phyloP scores from a whole-genome alignment of 2,329 filamentous ascomycete species.

The Colletotrichum tamarilloi region DNA sequence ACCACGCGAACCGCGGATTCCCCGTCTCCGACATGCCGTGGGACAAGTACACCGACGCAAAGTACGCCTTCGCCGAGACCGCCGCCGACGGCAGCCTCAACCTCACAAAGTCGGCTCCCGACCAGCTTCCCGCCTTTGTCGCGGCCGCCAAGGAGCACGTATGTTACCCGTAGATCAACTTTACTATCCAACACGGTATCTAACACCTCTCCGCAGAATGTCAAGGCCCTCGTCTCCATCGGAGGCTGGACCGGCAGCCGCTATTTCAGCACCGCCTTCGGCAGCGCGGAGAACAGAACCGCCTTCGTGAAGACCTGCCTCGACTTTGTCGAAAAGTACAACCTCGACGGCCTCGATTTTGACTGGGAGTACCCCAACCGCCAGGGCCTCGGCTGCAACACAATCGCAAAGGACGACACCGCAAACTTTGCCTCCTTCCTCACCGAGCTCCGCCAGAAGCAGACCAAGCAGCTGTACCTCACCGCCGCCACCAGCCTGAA shows the following conservation, averaged over 20 bases:
- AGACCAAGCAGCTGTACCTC: slow-evolving; percentile 31
- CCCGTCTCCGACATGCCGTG: slow-evolving; percentile 20
- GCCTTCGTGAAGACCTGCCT: slow-evolving; percentile 37
- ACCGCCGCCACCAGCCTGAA: slow-evolving; percentile 25
- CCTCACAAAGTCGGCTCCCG: slow-evolving; percentile 26
- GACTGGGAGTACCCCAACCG: slow-evolving; percentile 40
- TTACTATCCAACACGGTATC: background rate
- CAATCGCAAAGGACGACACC: slow-evolving; percentile 27
- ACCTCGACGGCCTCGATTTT: slow-evolving; percentile 38
- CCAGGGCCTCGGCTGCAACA: slow-evolving; percentile 33
- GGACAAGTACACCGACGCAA: slow-evolving; percentile 34
- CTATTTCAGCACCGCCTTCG: slow-evolving; percentile 24
- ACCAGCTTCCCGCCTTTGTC: slow-evolving; percentile 27
- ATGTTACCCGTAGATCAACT: background rate
- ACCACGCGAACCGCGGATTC: slow-evolving; percentile 25
- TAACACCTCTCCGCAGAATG: background rate
- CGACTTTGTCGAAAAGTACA: slow-evolving; percentile 36
- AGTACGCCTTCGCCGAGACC: slow-evolving; percentile 32
- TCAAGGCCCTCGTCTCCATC: slow-evolving; percentile 29
- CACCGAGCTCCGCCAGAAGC: slow-evolving; percentile 31
- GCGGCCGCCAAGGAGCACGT: slow-evolving; percentile 9
- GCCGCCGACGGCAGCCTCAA: slow-evolving; percentile 10
- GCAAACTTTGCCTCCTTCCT: slow-evolving; percentile 32
- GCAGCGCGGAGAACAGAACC: slow-evolving; percentile 37
- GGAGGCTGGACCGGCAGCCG: slow-evolving; percentile 33